A percentile compares a stretch with the other conserved stretches of the same genome.
Conservation (phyloP, 768 basidiomycete species). For the Suillus paluster region DNA sequence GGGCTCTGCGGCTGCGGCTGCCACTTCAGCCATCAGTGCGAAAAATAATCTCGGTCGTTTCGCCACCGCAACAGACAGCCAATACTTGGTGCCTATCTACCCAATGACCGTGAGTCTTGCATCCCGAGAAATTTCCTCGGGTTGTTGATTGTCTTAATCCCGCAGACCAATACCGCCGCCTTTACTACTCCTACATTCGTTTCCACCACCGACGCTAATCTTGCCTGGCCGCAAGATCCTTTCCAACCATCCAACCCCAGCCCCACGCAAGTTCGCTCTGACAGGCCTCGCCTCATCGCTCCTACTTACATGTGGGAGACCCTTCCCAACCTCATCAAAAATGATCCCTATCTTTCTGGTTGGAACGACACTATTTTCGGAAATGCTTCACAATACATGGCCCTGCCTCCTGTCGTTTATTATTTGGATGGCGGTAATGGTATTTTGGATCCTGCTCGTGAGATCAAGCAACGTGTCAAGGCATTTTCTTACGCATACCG, state of each 20-base stretch:
- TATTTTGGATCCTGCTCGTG: slow-evolving; percentile 88
- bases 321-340: slow-evolving; percentile 74
- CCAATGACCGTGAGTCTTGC: slow-evolving; percentile 77
- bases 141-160: slow-evolving; percentile 13
- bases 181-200: slow-evolving; percentile 76
- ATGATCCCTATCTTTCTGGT: slow-evolving; percentile 80
- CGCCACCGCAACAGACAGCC: slow-evolving; percentile 78
- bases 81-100: slow-evolving; percentile 83
- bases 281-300: slow-evolving; percentile 91
- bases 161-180: slow-evolving; percentile 74
- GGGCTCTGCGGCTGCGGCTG: slow-evolving; percentile 42
- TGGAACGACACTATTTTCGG: slow-evolving; percentile 93
- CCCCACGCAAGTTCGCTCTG: slow-evolving; percentile 64
- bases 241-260: slow-evolving; percentile 68
- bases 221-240: slow-evolving; percentile 82
- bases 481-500: slow-evolving; percentile 90
- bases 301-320: slow-evolving; percentile 91
- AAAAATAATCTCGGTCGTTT: slow-evolving; percentile 69
- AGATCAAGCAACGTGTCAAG: slow-evolving; percentile 90
- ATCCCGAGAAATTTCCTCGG: neutral
- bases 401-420: slow-evolving; percentile 69
- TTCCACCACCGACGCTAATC: slow-evolving; percentile 49
- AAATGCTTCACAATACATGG: slow-evolving; percentile 81
- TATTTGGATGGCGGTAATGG: slow-evolving; percentile 83
- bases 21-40: slow-evolving; percentile 59